Base-by-base conservation (phyloP, 192 early-diverging fungal species). In the Coemansia reversa region DNA sequence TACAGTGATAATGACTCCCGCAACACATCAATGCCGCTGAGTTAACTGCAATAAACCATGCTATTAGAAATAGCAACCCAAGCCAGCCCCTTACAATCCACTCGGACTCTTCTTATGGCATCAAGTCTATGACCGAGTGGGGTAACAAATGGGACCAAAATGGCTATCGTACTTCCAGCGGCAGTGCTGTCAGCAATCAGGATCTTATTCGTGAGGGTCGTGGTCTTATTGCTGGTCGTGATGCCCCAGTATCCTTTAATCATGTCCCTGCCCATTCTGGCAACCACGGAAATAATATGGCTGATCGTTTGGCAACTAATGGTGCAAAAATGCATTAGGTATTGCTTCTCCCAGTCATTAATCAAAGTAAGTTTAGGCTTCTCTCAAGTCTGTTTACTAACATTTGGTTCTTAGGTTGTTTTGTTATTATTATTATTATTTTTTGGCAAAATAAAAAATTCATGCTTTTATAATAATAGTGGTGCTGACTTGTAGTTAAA, bases 1-100 rank as follows among this genome's bases (percentile, higher is more conserved):
- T 89, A 64, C 56, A 85, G 79, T 18, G 32, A 49, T 14, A 51
- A 48, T 5, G 84, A 86, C 57, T 60, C 81, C 2, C 66, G 84
- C 50, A 87, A 85, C 56, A 67, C 80, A 33, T 71, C 72, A 16
- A 75, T 65, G 51, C 75, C 68, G 4, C 65, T 86, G 35, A 18
- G 20, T 2, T 70, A 9, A 59, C 63, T 0, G 74, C 74, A 2
- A 58, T 76, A 18, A 63, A 47, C n/a, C 59, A 60, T 4, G 68
- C 64, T 0, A 23, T 76, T 3, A 39, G 33, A 19, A 45, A 16
- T 20, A 47, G 39, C 7, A n/a, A 55, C 33, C 7, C 39, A 51
- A 27, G 28, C 51, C 35, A 53, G 32, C 48, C 62, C 5, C 62
- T 67, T 6, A 50, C 27, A 14, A 55, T 76, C 39, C 29, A 51